Base-by-base conservation (phyloP, 192 early-diverging fungal species). In the Backusella parvicylindrica region DNA sequence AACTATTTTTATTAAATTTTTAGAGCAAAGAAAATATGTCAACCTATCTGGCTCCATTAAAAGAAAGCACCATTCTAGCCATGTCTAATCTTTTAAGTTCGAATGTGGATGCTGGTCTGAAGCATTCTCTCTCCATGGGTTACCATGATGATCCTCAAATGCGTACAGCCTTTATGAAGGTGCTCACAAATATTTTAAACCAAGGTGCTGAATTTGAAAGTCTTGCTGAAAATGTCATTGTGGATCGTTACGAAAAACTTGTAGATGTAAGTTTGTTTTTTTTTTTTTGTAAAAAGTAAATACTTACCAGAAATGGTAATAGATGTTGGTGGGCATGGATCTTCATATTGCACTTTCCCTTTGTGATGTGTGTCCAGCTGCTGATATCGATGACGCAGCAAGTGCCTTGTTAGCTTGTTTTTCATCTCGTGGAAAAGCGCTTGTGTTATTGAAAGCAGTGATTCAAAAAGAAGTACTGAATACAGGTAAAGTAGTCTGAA, bases 141-240 rank as follows among this genome's bases (percentile, higher is more conserved):
- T 98, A 97, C 73, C 93, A 97, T 79, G 95, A 96, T 79, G 96
- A 98, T 80, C 87, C 90, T 16, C 90, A 92, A 74, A 95, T 93
- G 66, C 88, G 97, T 21, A 91, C 94, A 0, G 89, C 95, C 28
- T 99, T 98, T 75, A 95, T 96, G 80, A 90, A 95, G 64, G 96
- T 99, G 35, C 83, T 99, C 47, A 96, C 95, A 30, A 94, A 97
- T 70, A 91, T 98, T 63, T 81, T 99, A 56, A 92, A 95, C 70
- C 84, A 91, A 80, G 97, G 94, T n/a, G 91, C 90, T n/a, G 92
- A 95, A 71, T 92, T 93, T 75, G 93, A 91, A 37, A 91, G 89
- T 0, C 79, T 98, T 71, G 90, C 85, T 32, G 92, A 88, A 81
- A 95, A 89, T 80, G 88, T 84, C 18, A 90, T 91, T 74, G 89